Evolutionary conservation across 805 yeast genomes (phyloP).

Genomic region (Diddensiella santjacobensis): DNA sequence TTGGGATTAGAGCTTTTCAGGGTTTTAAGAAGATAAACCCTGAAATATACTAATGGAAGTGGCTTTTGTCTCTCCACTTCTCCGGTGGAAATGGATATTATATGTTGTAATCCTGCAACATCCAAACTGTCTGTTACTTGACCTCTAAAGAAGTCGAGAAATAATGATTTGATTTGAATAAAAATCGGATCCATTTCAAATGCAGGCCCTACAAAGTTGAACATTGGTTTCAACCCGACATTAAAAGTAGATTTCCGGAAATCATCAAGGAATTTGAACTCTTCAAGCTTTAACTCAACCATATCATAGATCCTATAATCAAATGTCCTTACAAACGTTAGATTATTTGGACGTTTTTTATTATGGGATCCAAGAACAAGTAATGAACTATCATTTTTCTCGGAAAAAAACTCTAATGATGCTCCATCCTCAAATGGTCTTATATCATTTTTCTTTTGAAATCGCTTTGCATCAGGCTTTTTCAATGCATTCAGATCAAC

Average conservation of each 20-base stretch:
- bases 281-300: conserved; percentile 78
- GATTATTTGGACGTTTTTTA: conserved; percentile 89
- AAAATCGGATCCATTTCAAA: conserved; percentile 87
- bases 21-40: conserved; percentile 85
- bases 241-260: conserved; percentile 78
- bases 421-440: conserved; percentile 90
- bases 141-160: conserved; percentile 85
- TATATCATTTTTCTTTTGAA: conserved; percentile 81
- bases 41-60: conserved; percentile 78
- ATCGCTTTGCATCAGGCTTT: conserved; percentile 85
- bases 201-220: conserved; percentile 85
- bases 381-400: conserved; percentile 88
- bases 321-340: conserved; percentile 86
- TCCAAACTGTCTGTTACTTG: conserved; percentile 78
- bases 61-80: conserved; percentile 69
- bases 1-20: conserved; percentile 67
- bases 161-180: conserved; percentile 80
- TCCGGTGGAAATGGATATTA: conserved; percentile 74
- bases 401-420: conserved; percentile 85
- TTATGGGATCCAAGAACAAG: conserved; percentile 74
- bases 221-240: conserved; percentile 91
- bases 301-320: conserved; percentile 88
- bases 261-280: conserved; percentile 68
- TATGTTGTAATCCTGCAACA: conserved; percentile 91
- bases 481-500: conserved; percentile 85